phyloP scores from a whole-genome alignment of 164 flowering plant genomes.

The Sedum album region DNA sequence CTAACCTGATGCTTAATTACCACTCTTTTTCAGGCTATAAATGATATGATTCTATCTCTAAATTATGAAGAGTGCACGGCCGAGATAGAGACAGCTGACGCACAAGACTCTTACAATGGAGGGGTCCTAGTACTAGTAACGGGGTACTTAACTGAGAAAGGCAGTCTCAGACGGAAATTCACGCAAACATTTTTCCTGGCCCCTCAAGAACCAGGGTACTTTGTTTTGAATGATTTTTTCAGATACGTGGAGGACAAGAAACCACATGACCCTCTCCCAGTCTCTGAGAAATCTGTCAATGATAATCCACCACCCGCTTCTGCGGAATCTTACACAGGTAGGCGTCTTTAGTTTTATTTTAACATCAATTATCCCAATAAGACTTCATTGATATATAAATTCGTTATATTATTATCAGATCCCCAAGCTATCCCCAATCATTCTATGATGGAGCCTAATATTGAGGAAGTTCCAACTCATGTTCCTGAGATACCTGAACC shows the following conservation, averaged over 20 bases:
- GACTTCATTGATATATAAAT: background rate
- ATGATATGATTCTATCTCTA: slow-evolving; percentile 40
- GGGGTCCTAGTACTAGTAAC: slow-evolving; percentile 60
- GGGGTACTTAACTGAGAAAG: slow-evolving; percentile 56
- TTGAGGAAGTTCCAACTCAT: slow-evolving; percentile 29
- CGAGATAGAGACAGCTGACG: slow-evolving; percentile 61
- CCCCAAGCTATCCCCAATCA: slow-evolving; percentile 21
- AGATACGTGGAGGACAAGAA: slow-evolving; percentile 39
- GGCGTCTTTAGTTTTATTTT: background rate
- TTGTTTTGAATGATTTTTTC: slow-evolving; percentile 50
- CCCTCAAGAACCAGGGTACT: slow-evolving; percentile 59
- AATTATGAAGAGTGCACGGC: slow-evolving; percentile 40
- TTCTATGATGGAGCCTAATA: slow-evolving; percentile 15
- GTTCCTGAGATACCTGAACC: slow-evolving; percentile 43
- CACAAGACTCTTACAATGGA: slow-evolving; percentile 44
- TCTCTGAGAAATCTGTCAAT: slow-evolving; percentile 11
- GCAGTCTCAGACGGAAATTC: slow-evolving; percentile 43
- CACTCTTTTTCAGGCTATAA: slow-evolving; percentile 39
- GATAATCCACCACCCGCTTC: slow-evolving; percentile 17
- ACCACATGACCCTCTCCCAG: slow-evolving; percentile 10
- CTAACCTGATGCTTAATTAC: background rate
- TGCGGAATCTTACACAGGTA: slow-evolving; percentile 26
- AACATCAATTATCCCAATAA: background rate
- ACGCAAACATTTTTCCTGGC: slow-evolving; percentile 56
- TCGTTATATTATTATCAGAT: slow-evolving; percentile 15